Percentiles rank a stretch among this genome's conserved stretches.
Conservation (phyloP, 495 filamentous ascomycete species). For the Neurospora sp. region DNA sequence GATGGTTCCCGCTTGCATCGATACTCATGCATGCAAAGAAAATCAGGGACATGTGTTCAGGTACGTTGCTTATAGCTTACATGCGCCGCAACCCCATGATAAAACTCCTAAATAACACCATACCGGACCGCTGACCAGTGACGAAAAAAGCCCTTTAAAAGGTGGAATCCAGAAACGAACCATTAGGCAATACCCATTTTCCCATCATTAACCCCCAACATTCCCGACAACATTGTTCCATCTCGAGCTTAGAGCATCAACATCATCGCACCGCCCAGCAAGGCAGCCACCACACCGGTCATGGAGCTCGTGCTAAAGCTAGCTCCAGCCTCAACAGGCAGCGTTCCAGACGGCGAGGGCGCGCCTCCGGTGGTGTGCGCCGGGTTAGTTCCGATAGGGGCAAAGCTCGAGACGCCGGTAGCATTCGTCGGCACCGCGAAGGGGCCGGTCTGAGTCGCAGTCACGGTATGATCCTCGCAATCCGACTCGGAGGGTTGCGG, state of each 20-base stretch:
- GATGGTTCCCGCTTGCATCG: neutral
- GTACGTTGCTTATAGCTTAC: neutral
- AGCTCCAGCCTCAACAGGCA: neutral
- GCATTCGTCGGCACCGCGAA: conserved; percentile 1
- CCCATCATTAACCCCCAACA: neutral
- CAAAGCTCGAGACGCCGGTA: neutral
- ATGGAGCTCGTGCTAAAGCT: conserved; percentile 6
- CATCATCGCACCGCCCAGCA: conserved; percentile 16
- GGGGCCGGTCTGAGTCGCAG: neutral
- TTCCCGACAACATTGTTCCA: neutral
- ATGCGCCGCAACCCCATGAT: neutral
- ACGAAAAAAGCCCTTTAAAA: neutral
- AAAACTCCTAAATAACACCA: neutral
- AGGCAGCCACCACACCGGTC: conserved; percentile 6
- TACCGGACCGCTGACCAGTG: neutral
- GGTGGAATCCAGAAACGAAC: neutral
- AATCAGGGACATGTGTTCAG: neutral
- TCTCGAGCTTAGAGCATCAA: conserved; percentile 14
- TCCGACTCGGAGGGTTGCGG: neutral
- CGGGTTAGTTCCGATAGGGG: conserved; percentile 1
- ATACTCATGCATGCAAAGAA: neutral
- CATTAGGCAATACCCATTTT: neutral
- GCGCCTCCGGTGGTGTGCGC: neutral
- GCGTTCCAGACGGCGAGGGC: neutral
- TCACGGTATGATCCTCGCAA: neutral